Percentiles rank a stretch among this genome's conserved stretches.
Conservation (phyloP, 495 filamentous ascomycete genomes). For the Amniculicola lignicola region DNA sequence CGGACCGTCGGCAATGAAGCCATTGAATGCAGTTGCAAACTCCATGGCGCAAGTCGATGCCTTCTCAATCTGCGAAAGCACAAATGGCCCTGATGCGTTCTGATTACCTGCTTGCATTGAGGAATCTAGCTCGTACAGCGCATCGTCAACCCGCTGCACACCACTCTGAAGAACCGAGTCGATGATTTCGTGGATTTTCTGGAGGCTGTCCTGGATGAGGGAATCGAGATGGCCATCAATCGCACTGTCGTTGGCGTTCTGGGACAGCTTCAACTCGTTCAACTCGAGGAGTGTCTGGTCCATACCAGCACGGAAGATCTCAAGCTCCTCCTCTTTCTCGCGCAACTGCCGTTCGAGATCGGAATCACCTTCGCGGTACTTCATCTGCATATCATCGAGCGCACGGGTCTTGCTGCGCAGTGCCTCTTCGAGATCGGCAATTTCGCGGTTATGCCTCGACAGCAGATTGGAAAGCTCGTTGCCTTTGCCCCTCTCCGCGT, state of each 20-base stretch:
- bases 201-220: slow-evolving; percentile 75
- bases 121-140: slow-evolving; percentile 93
- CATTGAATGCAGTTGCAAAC: slow-evolving; percentile 96
- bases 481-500: slow-evolving; percentile 86
- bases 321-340: slow-evolving; percentile 95
- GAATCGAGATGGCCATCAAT: slow-evolving; percentile 89
- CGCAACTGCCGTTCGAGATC: slow-evolving; percentile 79
- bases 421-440: slow-evolving; percentile 92
- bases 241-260: slow-evolving; percentile 74
- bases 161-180: slow-evolving; percentile 93
- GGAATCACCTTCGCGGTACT: slow-evolving; percentile 73
- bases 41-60: slow-evolving; percentile 91
- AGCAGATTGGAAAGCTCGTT: slow-evolving; percentile 91
- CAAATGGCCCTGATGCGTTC: slow-evolving; percentile 92
- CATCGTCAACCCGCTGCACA: slow-evolving; percentile 92
- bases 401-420: slow-evolving; percentile 83
- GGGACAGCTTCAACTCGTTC: slow-evolving; percentile 66
- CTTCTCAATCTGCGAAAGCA: slow-evolving; percentile 95
- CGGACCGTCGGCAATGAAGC: slow-evolving; percentile 94
- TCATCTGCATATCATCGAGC: slow-evolving; percentile 76
- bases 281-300: slow-evolving; percentile 89
- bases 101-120: slow-evolving; percentile 98
- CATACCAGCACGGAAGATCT: slow-evolving; percentile 95
- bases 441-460: slow-evolving; percentile 92
- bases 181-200: slow-evolving; percentile 95